Conservation (phyloP, 2,329 filamentous ascomycete genomes). For the Nemania sp. region DNA sequence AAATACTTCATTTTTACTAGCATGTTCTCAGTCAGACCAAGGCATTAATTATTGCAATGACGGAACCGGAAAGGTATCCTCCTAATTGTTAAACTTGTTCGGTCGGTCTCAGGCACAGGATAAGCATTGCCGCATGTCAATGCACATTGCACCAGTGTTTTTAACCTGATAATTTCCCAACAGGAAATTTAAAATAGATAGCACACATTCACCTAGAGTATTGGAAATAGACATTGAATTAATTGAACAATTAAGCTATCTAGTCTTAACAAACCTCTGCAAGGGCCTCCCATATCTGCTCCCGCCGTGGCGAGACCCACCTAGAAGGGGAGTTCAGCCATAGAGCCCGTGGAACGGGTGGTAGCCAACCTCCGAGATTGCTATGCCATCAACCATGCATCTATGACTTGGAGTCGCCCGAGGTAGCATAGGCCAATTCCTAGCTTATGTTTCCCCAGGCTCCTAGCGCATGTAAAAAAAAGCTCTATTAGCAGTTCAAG, state of each 20-base stretch:
- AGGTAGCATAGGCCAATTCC: neutral
- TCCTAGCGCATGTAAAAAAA: constrained; percentile 5
- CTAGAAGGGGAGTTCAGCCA: neutral
- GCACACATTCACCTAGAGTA: no score
- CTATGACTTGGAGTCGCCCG: neutral
- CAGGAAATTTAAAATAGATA: no score
- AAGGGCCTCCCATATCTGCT: neutral
- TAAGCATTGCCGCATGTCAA: no score
- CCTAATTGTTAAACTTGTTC: neutral
- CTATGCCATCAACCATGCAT: neutral
- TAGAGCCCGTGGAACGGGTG: neutral
- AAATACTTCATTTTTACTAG: no score
- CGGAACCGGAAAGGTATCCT: constrained; percentile 9
- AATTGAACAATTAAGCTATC: no score
- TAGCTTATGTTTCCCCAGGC: neutral
- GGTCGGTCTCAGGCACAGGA: neutral
- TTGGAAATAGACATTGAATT: no score
- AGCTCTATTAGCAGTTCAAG: constrained; percentile 14
- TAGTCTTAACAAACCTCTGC: constrained; percentile 14
- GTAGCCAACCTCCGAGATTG: neutral
- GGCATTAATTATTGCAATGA: neutral
- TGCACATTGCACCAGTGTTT: no score
- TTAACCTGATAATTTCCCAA: no score
- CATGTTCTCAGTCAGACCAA: neutral
- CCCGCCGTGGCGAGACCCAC: neutral